phyloP scores from a whole-genome alignment of 139 green algal genomes.

The Chlorella sp. region DNA sequence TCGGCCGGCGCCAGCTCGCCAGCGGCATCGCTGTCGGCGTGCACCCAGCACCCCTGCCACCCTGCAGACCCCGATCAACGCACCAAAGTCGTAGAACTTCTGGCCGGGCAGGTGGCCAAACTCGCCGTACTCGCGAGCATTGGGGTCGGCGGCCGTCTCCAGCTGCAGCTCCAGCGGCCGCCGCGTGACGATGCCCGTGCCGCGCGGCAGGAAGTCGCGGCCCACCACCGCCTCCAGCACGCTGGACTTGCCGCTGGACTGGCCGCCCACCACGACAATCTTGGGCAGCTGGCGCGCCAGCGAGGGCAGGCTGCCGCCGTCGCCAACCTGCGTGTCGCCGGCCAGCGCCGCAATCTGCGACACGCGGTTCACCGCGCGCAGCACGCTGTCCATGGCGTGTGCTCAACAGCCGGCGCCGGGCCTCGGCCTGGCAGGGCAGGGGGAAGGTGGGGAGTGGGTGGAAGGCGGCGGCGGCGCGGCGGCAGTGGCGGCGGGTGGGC shows the following conservation, averaged over 20 bases:
- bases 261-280: constrained; percentile 92
- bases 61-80: neutral
- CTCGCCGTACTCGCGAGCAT: constrained; percentile 87
- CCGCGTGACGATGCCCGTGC: constrained; percentile 93
- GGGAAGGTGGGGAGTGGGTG: too few relatives aligned
- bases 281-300: constrained; percentile 88
- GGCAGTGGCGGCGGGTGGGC: too few relatives aligned
- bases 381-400: constrained; percentile 45
- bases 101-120: constrained; percentile 85
- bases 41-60: too few relatives aligned
- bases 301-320: constrained; percentile 56
- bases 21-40: neutral
- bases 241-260: constrained; percentile 94
- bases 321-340: constrained; percentile 50
- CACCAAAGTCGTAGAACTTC: constrained; percentile 88
- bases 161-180: constrained; percentile 93
- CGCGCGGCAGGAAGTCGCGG: constrained; percentile 92
- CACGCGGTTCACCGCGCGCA: constrained; percentile 49
- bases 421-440: too few relatives aligned
- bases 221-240: constrained; percentile 97
- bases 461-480: too few relatives aligned
- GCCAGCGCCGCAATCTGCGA: constrained; percentile 49
- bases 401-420: neutral
- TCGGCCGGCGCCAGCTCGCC: too few relatives aligned
- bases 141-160: constrained; percentile 77